Evolutionary conservation across 2,329 filamentous ascomycete genomes (phyloP), one percentile per base, ranked within the genome.

Genomic region (Hymenoscyphus occultus): DNA sequence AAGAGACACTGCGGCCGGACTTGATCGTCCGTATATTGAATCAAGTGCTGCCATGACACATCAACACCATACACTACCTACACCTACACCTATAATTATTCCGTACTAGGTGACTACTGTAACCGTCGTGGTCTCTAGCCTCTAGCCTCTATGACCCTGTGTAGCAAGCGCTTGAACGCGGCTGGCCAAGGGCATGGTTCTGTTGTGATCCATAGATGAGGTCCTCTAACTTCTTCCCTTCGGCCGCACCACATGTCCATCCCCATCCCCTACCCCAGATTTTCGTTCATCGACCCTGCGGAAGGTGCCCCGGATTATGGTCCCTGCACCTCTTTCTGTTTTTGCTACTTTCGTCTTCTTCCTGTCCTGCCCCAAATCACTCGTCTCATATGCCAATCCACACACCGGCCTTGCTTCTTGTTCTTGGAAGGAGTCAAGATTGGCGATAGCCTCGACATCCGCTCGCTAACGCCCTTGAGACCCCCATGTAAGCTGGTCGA

Each of bases 221-320:
- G 14, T 35, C 32, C 12, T 28, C 28, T 28, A 28, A 28, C 28
- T 7, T 14, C 48, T 68, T 69, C 68, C 69, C 42, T 69, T 70
- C 69, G 72, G 71, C 69, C 71, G 70, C 35, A 35, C 35, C 35
- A 35, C 35, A 35, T 35, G 35, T 28, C 28, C 28, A 28, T 28
- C 66, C 60, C 65, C 64, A 64, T 70, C 65, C 70, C 70, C 69
- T 71, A 72, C 71, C 72, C 71, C 71, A 72, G 72, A 70, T 74
- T 71, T 62, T 67, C 57, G 56, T 56, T 42, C 60, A 61, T 58
- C 62, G 69, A 67, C 69, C 71, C 71, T 73, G 71, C 71, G 73
- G 72, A 68, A 72, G 58, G 65, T 63, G 67, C 71, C 67, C 70
- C 68, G 62, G 70, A 68, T 66, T 69, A 40, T 48, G 64, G 66